These are phyloP conservation scores for Chalciporus sphaerocephalus DNA, from an alignment of 768 basidiomycete genomes.

Conservation along the genomic window DNA sequence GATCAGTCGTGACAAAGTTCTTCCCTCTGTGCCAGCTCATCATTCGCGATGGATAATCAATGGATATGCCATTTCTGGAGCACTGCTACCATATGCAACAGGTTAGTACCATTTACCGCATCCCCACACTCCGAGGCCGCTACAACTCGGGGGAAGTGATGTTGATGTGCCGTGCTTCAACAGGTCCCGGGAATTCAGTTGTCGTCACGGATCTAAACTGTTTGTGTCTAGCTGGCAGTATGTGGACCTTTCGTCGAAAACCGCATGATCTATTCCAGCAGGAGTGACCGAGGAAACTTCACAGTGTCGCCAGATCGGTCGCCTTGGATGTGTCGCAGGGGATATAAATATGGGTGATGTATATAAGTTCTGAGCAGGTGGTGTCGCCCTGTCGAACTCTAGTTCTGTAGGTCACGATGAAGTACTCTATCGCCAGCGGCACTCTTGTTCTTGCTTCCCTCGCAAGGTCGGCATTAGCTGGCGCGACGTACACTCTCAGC, in stretches of 20 bases:
- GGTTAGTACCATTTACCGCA: too few species aligned
- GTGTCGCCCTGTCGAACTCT: not conserved
- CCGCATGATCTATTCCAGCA: constrained; percentile 6
- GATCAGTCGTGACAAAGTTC: not conserved
- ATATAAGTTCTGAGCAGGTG: not conserved
- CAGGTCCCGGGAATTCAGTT: not conserved
- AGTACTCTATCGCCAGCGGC: not conserved
- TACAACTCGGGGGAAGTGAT: not conserved
- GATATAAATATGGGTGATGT: constrained; percentile 15
- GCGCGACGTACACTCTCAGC: constrained; percentile 23
- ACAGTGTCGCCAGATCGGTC: constrained; percentile 1
- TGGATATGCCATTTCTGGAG: not conserved
- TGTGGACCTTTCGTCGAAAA: not conserved
- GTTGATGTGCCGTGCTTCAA: not conserved
- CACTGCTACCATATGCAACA: not conserved
- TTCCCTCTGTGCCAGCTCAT: too few species aligned
- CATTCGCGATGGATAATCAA: not conserved
- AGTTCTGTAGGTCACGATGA: constrained; percentile 13
- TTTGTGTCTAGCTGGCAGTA: not conserved
- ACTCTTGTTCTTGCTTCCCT: constrained; percentile 14
- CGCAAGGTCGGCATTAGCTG: constrained; percentile 13
- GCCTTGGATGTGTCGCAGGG: not conserved
- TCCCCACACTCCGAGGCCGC: not conserved
- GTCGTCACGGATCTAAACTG: not conserved
- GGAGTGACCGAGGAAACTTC: not conserved